Base-by-base conservation (phyloP, 2,329 filamentous ascomycete genomes). In the Seiridium unicorne region DNA sequence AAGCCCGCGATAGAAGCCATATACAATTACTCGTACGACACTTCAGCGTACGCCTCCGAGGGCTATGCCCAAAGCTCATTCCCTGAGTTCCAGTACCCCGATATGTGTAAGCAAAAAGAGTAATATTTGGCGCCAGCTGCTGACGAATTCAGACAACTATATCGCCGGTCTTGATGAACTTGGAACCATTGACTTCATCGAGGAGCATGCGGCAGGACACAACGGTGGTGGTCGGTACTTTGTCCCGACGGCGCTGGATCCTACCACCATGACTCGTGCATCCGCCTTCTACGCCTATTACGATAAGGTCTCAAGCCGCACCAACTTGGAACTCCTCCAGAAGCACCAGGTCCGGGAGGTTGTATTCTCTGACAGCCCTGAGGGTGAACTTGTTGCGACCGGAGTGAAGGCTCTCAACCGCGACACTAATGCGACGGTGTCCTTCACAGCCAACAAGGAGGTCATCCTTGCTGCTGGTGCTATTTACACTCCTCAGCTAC, bases 401-500 rank as follows among this genome's bases (percentile, higher is more conserved):
- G 53, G 53, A 5, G 38, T 55, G 36, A 55, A 55, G 36, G 53
- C 42, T 7, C 36, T 55, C 35, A 8, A 55, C 38, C 53, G 53
- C 8, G n/a, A 26, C 10, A 51, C 31, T 8, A 57, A 55, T 40
- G 48, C 55, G 7, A 64, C 60, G 2, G 59, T 56, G 4, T 58
- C 57, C 11, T 57, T 64, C 34, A 34, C 36, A 4, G 66, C 63
- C 32, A 64, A 44, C 13, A 62, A 66, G 42, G 69, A 71, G 57
- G 63, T 69, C 44, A 62, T 72, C n/a, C 55, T 72, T 3, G 64
- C 64, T 32, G 67, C 69, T 7, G 70, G 69, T 6, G 62, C 64
- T 44, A 44, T 63, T n/a, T 61, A 65, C 63, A 75, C 53, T 60
- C 74, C 58, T 61, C 69, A 75, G 36, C 54, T 80, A 0, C 69